Evolutionary conservation across 768 basidiomycete species (phyloP), one percentile per base, ranked within the genome.

Genomic region (Leccinum broughii): DNA sequence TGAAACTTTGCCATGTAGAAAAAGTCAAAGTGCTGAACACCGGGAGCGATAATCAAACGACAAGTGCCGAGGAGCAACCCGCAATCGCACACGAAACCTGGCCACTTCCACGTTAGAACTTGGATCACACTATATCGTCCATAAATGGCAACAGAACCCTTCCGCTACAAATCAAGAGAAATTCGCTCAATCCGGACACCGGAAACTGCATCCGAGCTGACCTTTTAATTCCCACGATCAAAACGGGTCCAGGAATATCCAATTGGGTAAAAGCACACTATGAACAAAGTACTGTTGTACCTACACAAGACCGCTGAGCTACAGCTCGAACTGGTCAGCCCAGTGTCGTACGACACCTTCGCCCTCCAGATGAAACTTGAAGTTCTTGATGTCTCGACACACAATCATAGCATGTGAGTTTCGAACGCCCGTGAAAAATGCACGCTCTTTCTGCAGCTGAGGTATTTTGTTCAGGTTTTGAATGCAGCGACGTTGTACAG

Each of bases 391-490:
- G 62, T 92, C 90, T 49, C 92, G 78, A 70, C 82, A 85, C 10
- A 93, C 77, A 62, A 94, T 88, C 58, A 83, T 77, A 5, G 81
- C 89, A 73, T 94, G 92, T 28, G 89, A 76, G 66, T 92, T 92
- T 41, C 74, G 68, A 24, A 86, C 78, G 1, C 75, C 74, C 20
- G 78, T 74, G 64, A 93, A 86, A 68, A 84, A 91, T 20, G 83
- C 88, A 20, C 83, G 71, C 64, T 89, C 82, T 74, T 93, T 93
- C 77, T 85, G 80, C 51, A 93, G 68, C 32, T 77, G 73, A 0
- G 90, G 89, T 11, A 93, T 80, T 48, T 76, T 77, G 71, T 93
- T 93, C 41, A 94, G 77, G 71, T 78, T 81, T 6, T 73, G 74
- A 6, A 83, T 83, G 35, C 89, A 85, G 59, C 75, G 77, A 15